Base-by-base conservation (phyloP, 2,329 filamentous ascomycete genomes). In the Pezicula rhizophila region DNA sequence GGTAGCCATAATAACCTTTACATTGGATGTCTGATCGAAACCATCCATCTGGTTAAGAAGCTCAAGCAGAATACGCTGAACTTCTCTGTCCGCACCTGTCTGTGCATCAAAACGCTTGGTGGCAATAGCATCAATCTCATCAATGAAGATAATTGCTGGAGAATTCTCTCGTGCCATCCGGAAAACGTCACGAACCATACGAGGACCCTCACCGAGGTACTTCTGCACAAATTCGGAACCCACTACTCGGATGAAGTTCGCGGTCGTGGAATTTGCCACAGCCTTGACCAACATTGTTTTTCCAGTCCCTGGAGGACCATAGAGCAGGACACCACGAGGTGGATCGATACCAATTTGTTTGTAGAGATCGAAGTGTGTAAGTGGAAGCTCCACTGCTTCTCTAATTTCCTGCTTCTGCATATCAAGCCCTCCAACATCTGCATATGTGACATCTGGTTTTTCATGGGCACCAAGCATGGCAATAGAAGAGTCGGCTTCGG, bases 351-450 rank as follows among this genome's bases (percentile, higher is more conserved):
- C 93, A 57, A 99, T 99, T 72, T 99, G 93, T 73, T 91, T 95
- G 79, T 99, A 99, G 34, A 97, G 85, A 38, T 97, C 92, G 68
- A 97, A 97, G 70, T 97, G 93, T 54, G 92, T 96, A 61, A 99
- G 77, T 31, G 93, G 93, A 57, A 99, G 77, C 76, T 99, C 93
- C 47, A 99, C 93, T 10, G 93, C 93, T 73, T 99, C 93, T 57
- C 93, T 82, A 57, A 99, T 99, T 71, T 99, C 93, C 73, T 99
- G 93, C 77, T 99, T 99, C 74, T 99, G 93, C 93, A 99, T 99
- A 64, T 99, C 93, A 57, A 97, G 73, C 43, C 93, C 93, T 75
- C 93, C 93, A 53, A 99, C 93, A 69, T 99, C 93, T 54, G 91
- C 92, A 64, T 99, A 99, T 39, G 91, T 95, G 52, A 99, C 89